Percentiles rank a stretch among this genome's conserved stretches.
These are phyloP conservation scores for Vanderwaltozyma polyspora DNA, from an alignment of 805 yeast genomes.

Conservation along the genomic window DNA sequence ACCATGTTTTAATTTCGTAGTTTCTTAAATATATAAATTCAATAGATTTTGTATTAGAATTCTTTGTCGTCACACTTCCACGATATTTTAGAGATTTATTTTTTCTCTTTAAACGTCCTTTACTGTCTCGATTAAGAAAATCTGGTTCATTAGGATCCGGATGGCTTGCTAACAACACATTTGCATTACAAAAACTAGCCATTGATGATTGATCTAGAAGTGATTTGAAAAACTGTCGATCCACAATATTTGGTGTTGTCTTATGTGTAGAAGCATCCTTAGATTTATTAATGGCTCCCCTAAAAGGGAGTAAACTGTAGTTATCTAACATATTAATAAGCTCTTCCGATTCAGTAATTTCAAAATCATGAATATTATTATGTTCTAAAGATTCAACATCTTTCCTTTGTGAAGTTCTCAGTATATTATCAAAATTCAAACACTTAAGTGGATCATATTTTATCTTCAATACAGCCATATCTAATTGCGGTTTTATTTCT, in stretches of 20 bases:
- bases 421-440: constrained; percentile 17
- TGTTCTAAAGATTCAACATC: constrained; percentile 1
- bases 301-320: constrained; percentile 38
- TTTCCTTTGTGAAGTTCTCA: too few relatives aligned
- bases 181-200: constrained; percentile 29
- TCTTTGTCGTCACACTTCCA: background rate
- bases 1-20: constrained; percentile 81
- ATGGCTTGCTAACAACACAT: constrained; percentile 23
- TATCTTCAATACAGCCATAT: constrained; percentile 16
- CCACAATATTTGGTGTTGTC: constrained; percentile 49
- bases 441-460: constrained; percentile 17
- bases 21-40: constrained; percentile 59
- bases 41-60: constrained; percentile 21
- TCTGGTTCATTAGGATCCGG: background rate
- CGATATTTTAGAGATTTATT: constrained; percentile 6
- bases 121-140: background rate
- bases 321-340: constrained; percentile 13
- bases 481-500: too few relatives aligned
- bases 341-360: constrained; percentile 32
- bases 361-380: constrained; percentile 16
- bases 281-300: constrained; percentile 53
- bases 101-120: constrained; percentile 9
- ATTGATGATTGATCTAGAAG: constrained; percentile 31
- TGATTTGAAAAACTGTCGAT: constrained; percentile 38
- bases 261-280: constrained; percentile 42